Conservation (phyloP, 2,329 filamentous ascomycete species). For the Whalleya microplaca region DNA sequence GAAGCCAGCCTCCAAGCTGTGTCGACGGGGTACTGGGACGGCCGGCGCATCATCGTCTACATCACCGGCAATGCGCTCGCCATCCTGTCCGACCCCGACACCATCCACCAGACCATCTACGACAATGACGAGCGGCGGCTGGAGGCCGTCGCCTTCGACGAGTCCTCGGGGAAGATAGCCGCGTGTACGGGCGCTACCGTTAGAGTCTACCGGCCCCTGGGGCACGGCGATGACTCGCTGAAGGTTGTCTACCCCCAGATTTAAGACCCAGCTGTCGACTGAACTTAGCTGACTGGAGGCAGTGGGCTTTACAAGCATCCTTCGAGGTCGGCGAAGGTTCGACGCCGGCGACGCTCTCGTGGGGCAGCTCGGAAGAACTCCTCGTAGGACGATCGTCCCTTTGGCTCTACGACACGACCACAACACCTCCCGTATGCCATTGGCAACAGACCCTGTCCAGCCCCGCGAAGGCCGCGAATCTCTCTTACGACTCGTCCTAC, state of each 20-base stretch:
- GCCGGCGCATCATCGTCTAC: conserved; percentile 59
- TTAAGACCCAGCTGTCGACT: conserved; percentile 1
- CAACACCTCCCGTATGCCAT: conserved; percentile 54
- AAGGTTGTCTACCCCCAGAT: conserved; percentile 59
- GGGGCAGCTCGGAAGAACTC: conserved; percentile 85
- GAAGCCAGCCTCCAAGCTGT: conserved; percentile 52
- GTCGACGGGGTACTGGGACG: conserved; percentile 51
- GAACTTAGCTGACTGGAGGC: conserved; percentile 20
- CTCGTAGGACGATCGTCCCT: conserved; percentile 74
- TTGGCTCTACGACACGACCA: conserved; percentile 64
- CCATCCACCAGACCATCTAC: conserved; percentile 88
- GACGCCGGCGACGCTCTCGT: conserved; percentile 66
- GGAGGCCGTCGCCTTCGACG: conserved; percentile 79
- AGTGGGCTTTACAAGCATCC: conserved; percentile 69
- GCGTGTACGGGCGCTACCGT: conserved; percentile 68
- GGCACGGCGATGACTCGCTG: conserved; percentile 69
- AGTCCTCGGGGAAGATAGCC: conserved; percentile 82
- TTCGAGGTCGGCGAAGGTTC: conserved; percentile 57
- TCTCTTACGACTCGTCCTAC: conserved; percentile 86
- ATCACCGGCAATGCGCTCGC: conserved; percentile 87
- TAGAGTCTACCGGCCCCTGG: conserved; percentile 79
- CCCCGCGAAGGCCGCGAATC: conserved; percentile 71
- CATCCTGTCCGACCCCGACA: conserved; percentile 74
- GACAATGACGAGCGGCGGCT: conserved; percentile 72
- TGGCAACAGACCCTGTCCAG: conserved; percentile 80